Base-by-base conservation (phyloP, 108 stramenopile genomes). In the Epipyxis sp. region DNA sequence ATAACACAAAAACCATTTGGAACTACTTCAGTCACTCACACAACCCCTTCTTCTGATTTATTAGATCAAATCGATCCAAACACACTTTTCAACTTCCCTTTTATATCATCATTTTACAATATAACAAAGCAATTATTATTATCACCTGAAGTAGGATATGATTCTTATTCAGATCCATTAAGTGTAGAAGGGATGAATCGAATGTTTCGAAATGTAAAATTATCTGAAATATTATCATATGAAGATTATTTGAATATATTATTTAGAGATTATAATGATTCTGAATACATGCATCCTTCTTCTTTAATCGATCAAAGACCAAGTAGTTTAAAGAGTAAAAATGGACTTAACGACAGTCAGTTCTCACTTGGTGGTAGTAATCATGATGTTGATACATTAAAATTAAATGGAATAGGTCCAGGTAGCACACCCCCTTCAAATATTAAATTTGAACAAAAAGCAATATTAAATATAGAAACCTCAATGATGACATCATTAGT, bases 391-490 rank as follows among this genome's bases (percentile, higher is more conserved):
- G n/a, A n/a, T n/a, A n/a, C n/a, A n/a, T n/a, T n/a, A n/a, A n/a
- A n/a, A n/a, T n/a, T n/a, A n/a, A 57, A 57, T 25, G 16, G 16
- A 16, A 65, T 65, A 32, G 46, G 46, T 13, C 46, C 6, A 20
- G 30, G 61, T 3, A 65, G 30, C 25, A 3, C 27, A 6, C 27
- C 34, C 35, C 61, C 61, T 13, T 32, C 30, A 6, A 65, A 65
- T 65, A 37, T 65, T 29, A 65, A 65, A 32, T 65, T 65, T 37
- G 61, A 65, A 65, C 61, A 65, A 25, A 50, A 50, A 50, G 61
- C 10, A 16, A 65, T 32, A 10, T 32, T 65, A 10, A 65, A 3
- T 32, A 10, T 65, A 37, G 61, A 37, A 32, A 37, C 30, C 10
- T 6, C 61, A 10, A 65, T 65, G 27, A 32, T 32, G 3, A 6